These are phyloP conservation scores for Hypomontagnella submonticulosa DNA, from an alignment of 495 filamentous ascomycete species.

Conservation along the genomic window DNA sequence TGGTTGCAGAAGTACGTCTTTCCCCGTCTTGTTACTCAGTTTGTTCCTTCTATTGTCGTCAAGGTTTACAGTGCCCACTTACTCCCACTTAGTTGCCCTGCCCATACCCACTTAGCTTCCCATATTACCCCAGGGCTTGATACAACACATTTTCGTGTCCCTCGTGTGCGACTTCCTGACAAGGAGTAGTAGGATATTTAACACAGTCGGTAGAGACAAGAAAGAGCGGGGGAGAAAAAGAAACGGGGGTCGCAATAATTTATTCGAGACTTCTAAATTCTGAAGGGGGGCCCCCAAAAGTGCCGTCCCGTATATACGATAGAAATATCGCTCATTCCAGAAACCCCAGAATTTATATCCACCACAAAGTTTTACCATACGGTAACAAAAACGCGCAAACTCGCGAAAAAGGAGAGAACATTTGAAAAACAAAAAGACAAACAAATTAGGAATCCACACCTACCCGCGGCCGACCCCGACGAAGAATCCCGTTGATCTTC, in stretches of 20 bases:
- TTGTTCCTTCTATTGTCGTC: neutral
- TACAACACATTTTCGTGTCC: constrained; percentile 6
- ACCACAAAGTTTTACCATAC: neutral
- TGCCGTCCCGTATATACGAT: constrained; percentile 20
- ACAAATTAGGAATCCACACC: neutral
- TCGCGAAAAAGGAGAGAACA: neutral
- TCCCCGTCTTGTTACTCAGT: constrained; percentile 5
- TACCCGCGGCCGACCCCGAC: constrained; percentile 8
- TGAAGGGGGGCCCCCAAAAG: neutral
- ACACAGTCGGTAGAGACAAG: neutral
- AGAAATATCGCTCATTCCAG: constrained; percentile 38
- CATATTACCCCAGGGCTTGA: constrained; percentile 15
- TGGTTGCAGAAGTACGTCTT: neutral
- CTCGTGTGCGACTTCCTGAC: constrained; percentile 35
- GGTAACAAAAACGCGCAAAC: constrained; percentile 14
- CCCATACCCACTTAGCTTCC: neutral
- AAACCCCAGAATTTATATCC: constrained; percentile 9
- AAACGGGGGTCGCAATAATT: constrained; percentile 27
- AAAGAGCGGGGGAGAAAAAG: constrained; percentile 9
- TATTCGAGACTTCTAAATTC: constrained; percentile 29
- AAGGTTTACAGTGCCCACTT: neutral
- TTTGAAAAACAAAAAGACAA: neutral
- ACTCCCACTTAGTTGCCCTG: neutral
- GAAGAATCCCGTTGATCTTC: constrained; percentile 25
- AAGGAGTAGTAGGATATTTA: neutral